phyloP scores from a whole-genome alignment of 306 rosid species.

The Cercis canadensis region DNA sequence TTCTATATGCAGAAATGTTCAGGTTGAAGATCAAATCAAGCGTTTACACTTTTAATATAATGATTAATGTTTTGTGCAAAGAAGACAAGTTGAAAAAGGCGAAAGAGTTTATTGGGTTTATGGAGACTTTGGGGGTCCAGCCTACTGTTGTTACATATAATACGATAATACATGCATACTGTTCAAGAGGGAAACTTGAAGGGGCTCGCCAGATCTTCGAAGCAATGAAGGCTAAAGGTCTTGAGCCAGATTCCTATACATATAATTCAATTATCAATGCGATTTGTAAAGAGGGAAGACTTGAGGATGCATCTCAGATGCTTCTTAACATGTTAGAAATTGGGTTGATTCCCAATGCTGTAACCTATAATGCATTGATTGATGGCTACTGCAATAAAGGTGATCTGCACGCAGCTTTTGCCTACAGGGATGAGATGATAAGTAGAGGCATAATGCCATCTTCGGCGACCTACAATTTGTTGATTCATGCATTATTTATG shows the following conservation, averaged over 20 bases:
- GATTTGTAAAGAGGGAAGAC: constrained; percentile 68
- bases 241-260: constrained; percentile 69
- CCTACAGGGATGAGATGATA: constrained; percentile 69
- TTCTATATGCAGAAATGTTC: constrained; percentile 86
- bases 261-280: constrained; percentile 67
- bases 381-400: constrained; percentile 80
- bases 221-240: constrained; percentile 62
- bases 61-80: constrained; percentile 84
- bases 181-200: constrained; percentile 58
- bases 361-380: constrained; percentile 75
- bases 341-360: constrained; percentile 67
- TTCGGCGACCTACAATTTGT: constrained; percentile 70
- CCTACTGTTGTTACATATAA: constrained; percentile 79
- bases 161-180: constrained; percentile 69
- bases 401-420: constrained; percentile 69
- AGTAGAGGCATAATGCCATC: constrained; percentile 63
- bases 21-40: constrained; percentile 69
- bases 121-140: constrained; percentile 67
- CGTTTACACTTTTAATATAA: constrained; percentile 71
- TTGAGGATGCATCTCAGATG: constrained; percentile 67
- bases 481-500: constrained; percentile 82
- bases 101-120: constrained; percentile 64
- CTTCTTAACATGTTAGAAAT: constrained; percentile 56
- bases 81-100: constrained; percentile 87
- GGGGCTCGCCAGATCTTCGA: constrained; percentile 52